phyloP scores from a whole-genome alignment of 139 green algal species.

The Protoeuglena noctilucae region DNA sequence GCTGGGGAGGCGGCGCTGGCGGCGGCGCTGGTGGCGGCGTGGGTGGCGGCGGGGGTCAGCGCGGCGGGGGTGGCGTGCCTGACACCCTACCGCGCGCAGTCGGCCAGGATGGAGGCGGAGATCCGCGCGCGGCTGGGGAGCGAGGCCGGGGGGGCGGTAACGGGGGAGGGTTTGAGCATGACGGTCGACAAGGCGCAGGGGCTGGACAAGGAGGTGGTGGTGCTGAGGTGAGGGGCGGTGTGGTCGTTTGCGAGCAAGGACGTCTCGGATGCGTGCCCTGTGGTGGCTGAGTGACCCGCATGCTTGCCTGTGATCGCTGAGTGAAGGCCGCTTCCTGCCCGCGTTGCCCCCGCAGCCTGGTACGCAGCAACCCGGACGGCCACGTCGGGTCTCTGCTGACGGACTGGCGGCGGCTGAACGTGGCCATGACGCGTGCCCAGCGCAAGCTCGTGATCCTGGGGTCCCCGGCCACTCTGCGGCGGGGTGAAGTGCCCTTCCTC shows the following conservation, averaged over 20 bases:
- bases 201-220: background rate
- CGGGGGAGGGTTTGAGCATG: conserved; percentile 68
- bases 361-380: conserved; percentile 10
- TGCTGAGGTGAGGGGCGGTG: no score
- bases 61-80: conserved; percentile 44
- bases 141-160: background rate
- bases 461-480: conserved; percentile 23
- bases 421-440: conserved; percentile 73
- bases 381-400: conserved; percentile 36
- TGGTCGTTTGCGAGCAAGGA: no score
- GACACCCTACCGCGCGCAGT: conserved; percentile 65
- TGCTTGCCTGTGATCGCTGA: background rate
- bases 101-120: background rate
- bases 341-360: no score
- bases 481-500: conserved; percentile 24
- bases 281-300: conserved; percentile 1
- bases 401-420: conserved; percentile 82
- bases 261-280: no score
- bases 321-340: no score
- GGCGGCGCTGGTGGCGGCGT: conserved; percentile 22
- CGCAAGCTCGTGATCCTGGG: conserved; percentile 61
- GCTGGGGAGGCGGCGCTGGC: conserved; percentile 37
- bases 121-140: background rate
- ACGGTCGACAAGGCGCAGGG: conserved; percentile 64
- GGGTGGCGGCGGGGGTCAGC: conserved; percentile 29